These are phyloP conservation scores for Aegilops speltoides DNA, from an alignment of 176 grass and related monocot genomes.

Conservation along the genomic window DNA sequence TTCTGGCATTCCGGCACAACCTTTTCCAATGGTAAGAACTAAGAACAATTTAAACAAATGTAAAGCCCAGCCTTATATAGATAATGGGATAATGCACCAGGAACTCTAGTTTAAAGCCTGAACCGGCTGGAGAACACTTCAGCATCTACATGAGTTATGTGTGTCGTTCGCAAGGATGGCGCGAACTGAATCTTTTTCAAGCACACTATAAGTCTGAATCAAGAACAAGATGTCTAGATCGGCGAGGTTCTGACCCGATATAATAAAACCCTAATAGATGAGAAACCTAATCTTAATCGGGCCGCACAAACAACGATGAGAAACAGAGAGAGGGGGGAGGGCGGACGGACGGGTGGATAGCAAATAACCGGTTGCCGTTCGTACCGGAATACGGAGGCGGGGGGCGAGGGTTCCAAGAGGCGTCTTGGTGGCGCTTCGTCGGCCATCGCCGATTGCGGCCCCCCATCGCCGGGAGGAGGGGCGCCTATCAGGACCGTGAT, in stretches of 20 bases:
- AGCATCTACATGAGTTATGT: background rate
- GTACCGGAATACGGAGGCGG: constrained; percentile 23
- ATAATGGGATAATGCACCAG: background rate
- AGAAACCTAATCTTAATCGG: background rate
- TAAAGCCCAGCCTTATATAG: background rate
- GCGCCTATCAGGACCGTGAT: background rate
- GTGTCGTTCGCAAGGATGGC: background rate
- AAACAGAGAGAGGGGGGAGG: background rate
- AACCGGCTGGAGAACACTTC: background rate
- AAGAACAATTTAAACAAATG: background rate
- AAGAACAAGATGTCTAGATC: background rate
- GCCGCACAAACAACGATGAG: background rate
- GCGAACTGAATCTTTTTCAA: background rate
- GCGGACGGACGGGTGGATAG: background rate
- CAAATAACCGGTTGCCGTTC: background rate
- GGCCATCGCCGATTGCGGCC: background rate
- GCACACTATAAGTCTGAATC: background rate
- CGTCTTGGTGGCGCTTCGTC: background rate
- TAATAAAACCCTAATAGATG: background rate
- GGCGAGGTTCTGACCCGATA: background rate
- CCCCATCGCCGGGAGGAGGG: background rate
- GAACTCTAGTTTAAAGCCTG: background rate
- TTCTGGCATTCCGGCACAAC: background rate
- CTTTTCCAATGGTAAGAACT: background rate
- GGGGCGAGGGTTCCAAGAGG: background rate